Conservation (phyloP, 2,329 filamentous ascomycete genomes). For the Trichoderma sp. region DNA sequence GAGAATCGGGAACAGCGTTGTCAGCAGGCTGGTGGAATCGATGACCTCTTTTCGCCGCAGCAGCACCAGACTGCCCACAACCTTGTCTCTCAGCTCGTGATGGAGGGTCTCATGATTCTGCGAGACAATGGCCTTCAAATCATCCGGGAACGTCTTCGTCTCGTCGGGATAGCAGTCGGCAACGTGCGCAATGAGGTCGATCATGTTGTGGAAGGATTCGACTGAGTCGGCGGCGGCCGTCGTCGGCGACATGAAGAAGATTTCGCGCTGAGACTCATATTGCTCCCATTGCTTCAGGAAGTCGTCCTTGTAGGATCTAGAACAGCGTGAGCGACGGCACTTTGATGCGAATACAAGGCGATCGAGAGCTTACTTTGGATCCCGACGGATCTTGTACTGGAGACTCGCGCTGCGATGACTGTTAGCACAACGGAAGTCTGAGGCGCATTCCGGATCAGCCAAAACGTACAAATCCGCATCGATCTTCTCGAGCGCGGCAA, state of each 20-base stretch:
- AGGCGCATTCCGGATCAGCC: background rate
- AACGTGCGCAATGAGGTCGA: slow-evolving; percentile 91
- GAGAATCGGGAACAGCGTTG: slow-evolving; percentile 91
- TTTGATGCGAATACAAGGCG: background rate
- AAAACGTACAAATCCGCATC: slow-evolving; percentile 73
- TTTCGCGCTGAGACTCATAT: slow-evolving; percentile 86
- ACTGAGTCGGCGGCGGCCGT: slow-evolving; percentile 74
- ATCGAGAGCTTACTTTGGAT: slow-evolving; percentile 62
- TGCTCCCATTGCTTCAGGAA: slow-evolving; percentile 85
- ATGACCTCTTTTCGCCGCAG: slow-evolving; percentile 89
- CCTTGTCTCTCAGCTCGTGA: slow-evolving; percentile 84
- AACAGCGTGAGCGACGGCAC: background rate
- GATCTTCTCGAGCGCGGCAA: slow-evolving; percentile 90
- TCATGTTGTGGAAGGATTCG: slow-evolving; percentile 81
- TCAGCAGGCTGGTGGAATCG: slow-evolving; percentile 77
- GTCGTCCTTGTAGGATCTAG: slow-evolving; percentile 84
- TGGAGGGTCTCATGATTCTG: slow-evolving; percentile 81
- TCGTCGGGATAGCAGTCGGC: slow-evolving; percentile 88
- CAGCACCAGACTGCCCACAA: slow-evolving; percentile 85
- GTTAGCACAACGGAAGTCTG: slow-evolving; percentile 24
- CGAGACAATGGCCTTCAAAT: slow-evolving; percentile 76
- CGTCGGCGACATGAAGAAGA: slow-evolving; percentile 81
- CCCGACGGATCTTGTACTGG: slow-evolving; percentile 86
- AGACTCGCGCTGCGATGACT: slow-evolving; percentile 63
- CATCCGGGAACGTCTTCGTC: slow-evolving; percentile 71